Percentiles rank a stretch among this genome's conserved stretches.
These are phyloP conservation scores for Lactarius indigo DNA, from an alignment of 768 basidiomycete species.

Conservation along the genomic window DNA sequence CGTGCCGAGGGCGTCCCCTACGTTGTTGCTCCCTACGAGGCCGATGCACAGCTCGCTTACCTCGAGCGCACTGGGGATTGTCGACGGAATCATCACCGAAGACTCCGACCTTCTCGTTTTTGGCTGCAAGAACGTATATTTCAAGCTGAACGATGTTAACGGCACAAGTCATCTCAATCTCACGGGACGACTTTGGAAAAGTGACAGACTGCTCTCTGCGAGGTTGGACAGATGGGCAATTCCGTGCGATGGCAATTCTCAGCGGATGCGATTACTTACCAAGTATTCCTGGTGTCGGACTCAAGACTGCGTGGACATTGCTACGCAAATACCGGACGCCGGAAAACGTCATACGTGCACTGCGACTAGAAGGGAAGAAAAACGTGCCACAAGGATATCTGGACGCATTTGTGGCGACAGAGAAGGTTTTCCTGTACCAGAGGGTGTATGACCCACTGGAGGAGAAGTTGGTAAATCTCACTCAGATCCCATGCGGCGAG, in stretches of 20 bases:
- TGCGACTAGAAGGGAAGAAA: slow-evolving; percentile 83
- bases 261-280: slow-evolving; percentile 92
- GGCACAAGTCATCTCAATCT: slow-evolving; percentile 64
- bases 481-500: slow-evolving; percentile 49
- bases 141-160: slow-evolving; percentile 78
- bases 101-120: slow-evolving; percentile 98
- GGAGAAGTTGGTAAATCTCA: slow-evolving; percentile 67
- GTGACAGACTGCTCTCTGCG: slow-evolving; percentile 69
- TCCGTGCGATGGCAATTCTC: slow-evolving; percentile 90
- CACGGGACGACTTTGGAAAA: slow-evolving; percentile 62
- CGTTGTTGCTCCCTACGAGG: slow-evolving; percentile 97
- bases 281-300: slow-evolving; percentile 85
- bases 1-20: slow-evolving; percentile 77
- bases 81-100: slow-evolving; percentile 93
- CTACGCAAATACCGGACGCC: slow-evolving; percentile 82
- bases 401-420: slow-evolving; percentile 72
- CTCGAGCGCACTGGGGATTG: slow-evolving; percentile 77
- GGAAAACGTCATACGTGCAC: slow-evolving; percentile 72
- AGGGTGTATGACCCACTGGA: slow-evolving; percentile 79
- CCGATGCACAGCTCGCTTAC: slow-evolving; percentile 94
- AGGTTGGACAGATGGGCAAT: slow-evolving; percentile 88
- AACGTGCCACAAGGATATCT: slow-evolving; percentile 74
- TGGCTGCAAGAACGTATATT: slow-evolving; percentile 89
- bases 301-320: slow-evolving; percentile 87
- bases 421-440: slow-evolving; percentile 91